Evolutionary conservation across 2,329 filamentous ascomycete genomes (phyloP).

Genomic region (Cladosporium sp.): DNA sequence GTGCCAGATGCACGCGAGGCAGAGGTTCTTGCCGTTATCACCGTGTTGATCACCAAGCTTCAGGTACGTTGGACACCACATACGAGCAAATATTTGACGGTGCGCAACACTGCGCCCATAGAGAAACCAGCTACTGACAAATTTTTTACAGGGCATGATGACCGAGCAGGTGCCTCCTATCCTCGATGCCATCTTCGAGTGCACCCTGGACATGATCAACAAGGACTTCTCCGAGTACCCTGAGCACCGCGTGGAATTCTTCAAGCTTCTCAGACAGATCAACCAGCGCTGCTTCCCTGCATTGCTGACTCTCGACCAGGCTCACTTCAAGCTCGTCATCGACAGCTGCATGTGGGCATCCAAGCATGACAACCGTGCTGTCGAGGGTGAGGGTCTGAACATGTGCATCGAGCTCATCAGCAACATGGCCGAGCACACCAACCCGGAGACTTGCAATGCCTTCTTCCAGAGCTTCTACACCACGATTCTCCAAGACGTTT

Average conservation of each 20-base stretch:
- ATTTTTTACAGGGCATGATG: constrained; percentile 70
- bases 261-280: constrained; percentile 92
- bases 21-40: constrained; percentile 96
- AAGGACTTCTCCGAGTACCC: constrained; percentile 99
- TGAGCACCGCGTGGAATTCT: constrained; percentile 98
- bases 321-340: constrained; percentile 99
- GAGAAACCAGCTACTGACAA: constrained; percentile 27
- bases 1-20: constrained; percentile 93
- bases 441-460: constrained; percentile 77
- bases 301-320: constrained; percentile 86
- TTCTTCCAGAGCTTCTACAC: constrained; percentile 99
- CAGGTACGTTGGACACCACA: constrained; percentile 69
- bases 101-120: constrained; percentile 21
- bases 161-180: constrained; percentile 96
- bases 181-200: constrained; percentile 98
- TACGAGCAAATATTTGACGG: constrained; percentile 47
- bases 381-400: constrained; percentile 90
- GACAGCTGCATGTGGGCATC: constrained; percentile 99
- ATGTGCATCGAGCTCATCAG: constrained; percentile 98
- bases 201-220: constrained; percentile 99
- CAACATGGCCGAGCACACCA: constrained; percentile 86
- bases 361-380: constrained; percentile 98
- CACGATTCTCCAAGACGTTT: constrained; percentile 91
- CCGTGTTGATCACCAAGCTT: constrained; percentile 92
- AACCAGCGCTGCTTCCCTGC: constrained; percentile 97